A percentile compares a stretch with the other conserved stretches of the same genome.
Conservation (phyloP, 768 basidiomycete genomes). For the Gyrodon lividus region DNA sequence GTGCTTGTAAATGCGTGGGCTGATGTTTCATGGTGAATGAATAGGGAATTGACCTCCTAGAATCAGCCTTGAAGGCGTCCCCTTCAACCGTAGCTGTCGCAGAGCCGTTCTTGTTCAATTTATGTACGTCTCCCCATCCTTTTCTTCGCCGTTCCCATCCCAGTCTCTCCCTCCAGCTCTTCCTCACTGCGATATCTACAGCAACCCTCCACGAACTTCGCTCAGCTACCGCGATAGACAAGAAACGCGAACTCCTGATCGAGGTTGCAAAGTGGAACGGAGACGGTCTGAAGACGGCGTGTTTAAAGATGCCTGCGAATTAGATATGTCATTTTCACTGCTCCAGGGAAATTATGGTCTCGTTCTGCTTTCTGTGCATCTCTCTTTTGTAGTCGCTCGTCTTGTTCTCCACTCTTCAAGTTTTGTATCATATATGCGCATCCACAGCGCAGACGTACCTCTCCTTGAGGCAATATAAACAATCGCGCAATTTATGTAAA, state of each 20-base stretch:
- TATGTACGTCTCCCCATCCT: constrained; percentile 50
- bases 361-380: too few relatives aligned
- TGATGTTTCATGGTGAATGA: not conserved
- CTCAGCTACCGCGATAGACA: constrained; percentile 67
- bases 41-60: constrained; percentile 70
- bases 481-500: not conserved
- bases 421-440: not conserved
- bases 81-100: constrained; percentile 73
- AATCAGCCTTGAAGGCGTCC: constrained; percentile 57
- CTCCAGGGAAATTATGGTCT: too few relatives aligned
- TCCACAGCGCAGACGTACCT: not conserved
- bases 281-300: constrained; percentile 73
- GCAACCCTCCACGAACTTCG: constrained; percentile 84
- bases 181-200: constrained; percentile 25
- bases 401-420: not conserved
- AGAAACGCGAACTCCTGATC: constrained; percentile 70
- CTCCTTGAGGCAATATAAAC: not conserved
- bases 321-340: constrained; percentile 20
- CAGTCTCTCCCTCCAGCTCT: not conserved
- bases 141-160: not conserved
- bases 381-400: not conserved
- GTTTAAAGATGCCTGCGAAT: constrained; percentile 74
- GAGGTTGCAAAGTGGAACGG: constrained; percentile 87
- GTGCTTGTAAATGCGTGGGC: not conserved
- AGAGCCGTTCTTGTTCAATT: constrained; percentile 83